These are phyloP conservation scores for Circinella minor DNA, from an alignment of 371 early-diverging fungal genomes.

Conservation along the genomic window DNA sequence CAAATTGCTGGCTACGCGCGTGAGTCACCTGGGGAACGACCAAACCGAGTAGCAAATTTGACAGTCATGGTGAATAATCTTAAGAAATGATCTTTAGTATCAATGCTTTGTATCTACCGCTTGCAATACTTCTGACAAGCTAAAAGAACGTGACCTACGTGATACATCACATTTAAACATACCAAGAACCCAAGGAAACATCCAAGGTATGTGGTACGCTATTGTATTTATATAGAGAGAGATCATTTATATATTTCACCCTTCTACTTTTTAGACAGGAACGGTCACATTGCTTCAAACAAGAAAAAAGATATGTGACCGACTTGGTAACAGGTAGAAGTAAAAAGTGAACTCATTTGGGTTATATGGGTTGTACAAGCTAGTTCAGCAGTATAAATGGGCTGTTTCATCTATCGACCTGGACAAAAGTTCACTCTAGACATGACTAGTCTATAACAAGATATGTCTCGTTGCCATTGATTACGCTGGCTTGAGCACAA, in stretches of 20 bases:
- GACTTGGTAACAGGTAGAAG: too few species aligned
- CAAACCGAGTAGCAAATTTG: background rate
- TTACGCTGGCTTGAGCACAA: slow-evolving; percentile 1
- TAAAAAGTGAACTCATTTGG: too few species aligned
- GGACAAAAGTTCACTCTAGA: too few species aligned
- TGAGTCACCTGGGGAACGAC: background rate
- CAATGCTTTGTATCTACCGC: background rate
- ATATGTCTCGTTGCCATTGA: slow-evolving; percentile 1
- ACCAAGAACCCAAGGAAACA: background rate
- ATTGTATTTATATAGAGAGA: background rate
- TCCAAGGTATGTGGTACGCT: background rate
- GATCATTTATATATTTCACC: background rate
- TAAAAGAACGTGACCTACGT: background rate
- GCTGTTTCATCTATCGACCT: too few species aligned
- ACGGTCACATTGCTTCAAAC: background rate
- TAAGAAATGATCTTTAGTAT: background rate
- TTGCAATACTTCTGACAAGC: background rate
- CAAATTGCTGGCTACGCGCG: background rate
- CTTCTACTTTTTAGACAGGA: background rate
- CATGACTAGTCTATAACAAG: too few species aligned
- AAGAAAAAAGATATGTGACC: background rate
- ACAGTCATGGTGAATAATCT: background rate
- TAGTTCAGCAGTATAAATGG: too few species aligned
- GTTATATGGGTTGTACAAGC: too few species aligned
- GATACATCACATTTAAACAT: background rate